A percentile compares a stretch with the other conserved stretches of the same genome.
These are phyloP conservation scores for Panaeolus papilionaceus DNA, from an alignment of 768 basidiomycete species.

Conservation along the genomic window DNA sequence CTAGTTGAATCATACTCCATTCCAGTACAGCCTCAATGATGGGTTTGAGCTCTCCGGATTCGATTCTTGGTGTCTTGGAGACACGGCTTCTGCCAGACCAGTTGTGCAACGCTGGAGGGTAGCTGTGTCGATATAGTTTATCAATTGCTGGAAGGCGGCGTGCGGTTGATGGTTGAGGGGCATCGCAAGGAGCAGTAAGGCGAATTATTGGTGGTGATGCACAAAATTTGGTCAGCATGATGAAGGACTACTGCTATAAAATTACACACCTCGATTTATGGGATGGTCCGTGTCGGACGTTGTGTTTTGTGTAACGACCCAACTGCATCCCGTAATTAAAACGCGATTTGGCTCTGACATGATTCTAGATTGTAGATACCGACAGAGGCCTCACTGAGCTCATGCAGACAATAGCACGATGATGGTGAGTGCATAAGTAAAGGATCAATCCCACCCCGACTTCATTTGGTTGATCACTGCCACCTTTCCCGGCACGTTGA, in stretches of 20 bases:
- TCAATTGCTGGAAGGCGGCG: neutral
- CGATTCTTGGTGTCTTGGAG: neutral
- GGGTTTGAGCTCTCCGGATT: neutral
- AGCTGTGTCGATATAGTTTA: neutral
- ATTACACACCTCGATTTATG: neutral
- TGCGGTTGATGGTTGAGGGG: no score
- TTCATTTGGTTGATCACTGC: no score
- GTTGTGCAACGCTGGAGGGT: neutral
- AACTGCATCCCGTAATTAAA: neutral
- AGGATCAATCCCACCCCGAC: no score
- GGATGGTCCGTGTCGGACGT: neutral
- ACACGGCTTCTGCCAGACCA: neutral
- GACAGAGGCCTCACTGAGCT: no score
- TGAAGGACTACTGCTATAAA: neutral
- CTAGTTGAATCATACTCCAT: neutral
- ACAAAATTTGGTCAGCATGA: no score
- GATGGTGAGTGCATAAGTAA: neutral
- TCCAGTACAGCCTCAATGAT: neutral
- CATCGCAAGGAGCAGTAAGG: no score
- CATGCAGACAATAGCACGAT: neutral
- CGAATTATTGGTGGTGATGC: no score
- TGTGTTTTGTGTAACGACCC: neutral
- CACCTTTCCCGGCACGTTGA: no score
- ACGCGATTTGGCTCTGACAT: neutral
- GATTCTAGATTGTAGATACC: no score